Base-by-base conservation (phyloP, 2,329 filamentous ascomycete species). In the Microcera coccophila region DNA sequence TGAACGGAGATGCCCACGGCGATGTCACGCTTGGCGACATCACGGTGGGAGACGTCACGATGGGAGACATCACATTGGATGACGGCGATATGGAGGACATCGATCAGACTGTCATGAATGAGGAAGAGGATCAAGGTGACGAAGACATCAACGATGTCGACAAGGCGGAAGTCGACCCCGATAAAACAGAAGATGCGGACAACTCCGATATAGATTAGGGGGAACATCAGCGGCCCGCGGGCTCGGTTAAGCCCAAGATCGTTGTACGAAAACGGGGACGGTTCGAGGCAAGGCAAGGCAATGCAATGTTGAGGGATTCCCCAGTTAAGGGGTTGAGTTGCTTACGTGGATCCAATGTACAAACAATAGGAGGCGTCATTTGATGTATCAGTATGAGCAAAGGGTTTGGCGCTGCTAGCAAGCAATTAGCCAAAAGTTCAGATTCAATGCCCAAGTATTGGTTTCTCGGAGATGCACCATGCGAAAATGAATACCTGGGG, bases 1-100 rank as follows among this genome's bases (percentile, higher is more conserved):
- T 42, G 18, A 45, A 52, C 19, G 49, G 48, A 24, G 63, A 66
- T 28, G 49, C 53, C 4, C 70, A 72, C 21, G 73, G 69, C n/a
- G 71, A 74, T 31, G 59, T 71, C 31, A 62, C 63, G 36, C 19
- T 38, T 20, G 38, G 34, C 21, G 45, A 57, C 19, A 39, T 58
- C 11, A 57, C 54, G 15, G 44, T 54, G 24, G 54, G 54, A 24
- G 54, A 73, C 73, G 48, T 58, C 42, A 45, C 47, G 36, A 44
- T 48, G 12, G 55, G 55, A 17, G 55, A 58, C 18, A 39, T 58
- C 19, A 57, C 53, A n/a, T 55, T 58, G 54, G 77, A 78, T 41
- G 77, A 81, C 20, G 73, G 72, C 11, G 62, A 79, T 14, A 72
- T 76, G 54, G 76, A 78, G 26, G 75, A 65, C 2, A 70, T 63